Conservation (phyloP, 768 basidiomycete species). For the Suillus variegatus region DNA sequence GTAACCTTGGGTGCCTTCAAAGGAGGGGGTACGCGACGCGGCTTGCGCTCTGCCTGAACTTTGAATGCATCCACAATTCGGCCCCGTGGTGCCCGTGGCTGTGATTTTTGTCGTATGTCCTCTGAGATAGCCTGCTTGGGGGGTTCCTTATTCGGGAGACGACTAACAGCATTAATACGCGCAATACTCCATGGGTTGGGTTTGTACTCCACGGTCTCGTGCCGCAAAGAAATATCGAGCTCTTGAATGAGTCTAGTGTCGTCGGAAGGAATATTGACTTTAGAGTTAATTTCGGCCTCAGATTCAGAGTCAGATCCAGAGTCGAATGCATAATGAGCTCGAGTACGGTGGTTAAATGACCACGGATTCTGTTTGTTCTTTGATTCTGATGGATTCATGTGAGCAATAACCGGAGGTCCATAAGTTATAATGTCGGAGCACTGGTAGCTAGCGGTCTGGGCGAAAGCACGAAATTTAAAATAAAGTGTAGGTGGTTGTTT, state of each 20-base stretch:
- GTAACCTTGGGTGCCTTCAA: slow-evolving; percentile 3
- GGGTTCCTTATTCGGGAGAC: slow-evolving; percentile 26
- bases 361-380: slow-evolving; percentile 14
- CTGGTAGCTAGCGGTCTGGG: background rate
- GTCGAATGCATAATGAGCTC: slow-evolving; percentile 12
- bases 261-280: slow-evolving; percentile 13
- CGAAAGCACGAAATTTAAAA: background rate
- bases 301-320: slow-evolving; percentile 22
- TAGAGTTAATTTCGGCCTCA: slow-evolving; percentile 16
- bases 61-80: slow-evolving; percentile 49
- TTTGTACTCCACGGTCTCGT: slow-evolving; percentile 64
- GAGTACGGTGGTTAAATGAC: slow-evolving; percentile 30
- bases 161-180: slow-evolving; percentile 70
- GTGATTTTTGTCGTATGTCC: background rate
- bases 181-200: slow-evolving; percentile 84
- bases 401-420: background rate
- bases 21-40: background rate
- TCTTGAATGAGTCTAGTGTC: slow-evolving; percentile 42
- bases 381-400: background rate
- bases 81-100: slow-evolving; percentile 25
- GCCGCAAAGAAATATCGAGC: slow-evolving; percentile 59
- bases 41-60: slow-evolving; percentile 35
- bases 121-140: background rate
- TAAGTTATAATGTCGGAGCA: background rate
- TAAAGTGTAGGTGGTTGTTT: slow-evolving; percentile 1